Evolutionary conservation across 2,329 filamentous ascomycete species (phyloP), one percentile per base, ranked within the genome.

Genomic region (Elsinoe perseae): DNA sequence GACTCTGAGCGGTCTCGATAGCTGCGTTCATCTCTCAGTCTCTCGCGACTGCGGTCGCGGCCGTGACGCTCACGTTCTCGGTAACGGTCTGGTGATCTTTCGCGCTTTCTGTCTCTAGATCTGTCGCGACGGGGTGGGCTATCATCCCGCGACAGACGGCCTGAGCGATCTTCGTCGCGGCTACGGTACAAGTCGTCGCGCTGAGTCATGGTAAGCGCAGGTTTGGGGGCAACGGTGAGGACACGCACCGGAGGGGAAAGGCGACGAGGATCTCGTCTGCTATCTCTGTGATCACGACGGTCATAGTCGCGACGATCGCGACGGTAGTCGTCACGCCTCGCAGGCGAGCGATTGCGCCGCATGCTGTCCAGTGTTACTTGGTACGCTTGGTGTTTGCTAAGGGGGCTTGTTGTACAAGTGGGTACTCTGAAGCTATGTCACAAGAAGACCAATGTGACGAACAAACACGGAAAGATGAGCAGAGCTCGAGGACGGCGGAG

Each of bases 21-120:
- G 72, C 89, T 86, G 79, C 84, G 84, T 75, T 84, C 84, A 65
- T 75, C 73, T 68, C 84, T 83, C 65, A 82, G 83, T 68, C 84
- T 77, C 54, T 89, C 87, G 64, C 85, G 81, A 70, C 84, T 85
- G 54, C 61, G 61, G 44, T 60, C 54, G 36, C 62, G 57, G 50
- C 53, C 53, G 53, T 36, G 36, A 42, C 60, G 60, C 30, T 64
- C 63, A 58, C 61, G 61, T 36, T 58, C 55, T 12, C 61, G 61
- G n/a, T 81, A 82, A 59, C 80, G 75, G 54, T 58, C 52, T 9
- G 62, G 61, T 21, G 81, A 83, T 60, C 80, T 75, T 54, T 84
- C 79, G 55, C 83, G 78, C 56, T 82, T 79, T 53, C 85, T 80
- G 61, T 89, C 86, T 65, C 80, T 73, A 43, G 79, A 82, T 58